Percentiles rank a stretch among this genome's conserved stretches.
Evolutionary conservation across 257 asterid genomes (phyloP).

Genomic region (Solanum tarijense): DNA sequence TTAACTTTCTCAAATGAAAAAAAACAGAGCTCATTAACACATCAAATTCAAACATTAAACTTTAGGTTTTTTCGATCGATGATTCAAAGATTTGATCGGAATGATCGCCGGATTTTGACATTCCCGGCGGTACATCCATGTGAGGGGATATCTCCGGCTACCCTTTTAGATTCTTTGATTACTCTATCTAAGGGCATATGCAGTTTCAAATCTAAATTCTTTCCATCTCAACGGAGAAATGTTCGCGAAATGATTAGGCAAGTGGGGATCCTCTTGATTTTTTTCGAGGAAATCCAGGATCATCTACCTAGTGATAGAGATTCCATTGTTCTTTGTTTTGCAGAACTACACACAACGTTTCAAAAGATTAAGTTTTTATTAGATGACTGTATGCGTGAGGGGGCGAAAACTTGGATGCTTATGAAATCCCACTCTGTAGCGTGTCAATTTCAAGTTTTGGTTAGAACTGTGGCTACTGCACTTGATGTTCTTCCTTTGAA

Average conservation of each 20-base stretch:
- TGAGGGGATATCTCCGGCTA: conserved; percentile 42
- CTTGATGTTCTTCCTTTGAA: conserved; percentile 50
- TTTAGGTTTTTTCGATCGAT: background rate
- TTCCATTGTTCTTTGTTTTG: conserved; percentile 38
- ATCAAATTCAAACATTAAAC: background rate
- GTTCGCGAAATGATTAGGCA: conserved; percentile 56
- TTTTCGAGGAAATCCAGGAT: conserved; percentile 50
- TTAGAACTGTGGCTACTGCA: conserved; percentile 45
- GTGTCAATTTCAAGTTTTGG: conserved; percentile 30
- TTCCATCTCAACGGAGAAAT: conserved; percentile 36
- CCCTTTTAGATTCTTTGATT: conserved; percentile 47
- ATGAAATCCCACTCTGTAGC: conserved; percentile 48
- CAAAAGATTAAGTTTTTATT: conserved; percentile 44
- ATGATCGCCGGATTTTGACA: conserved; percentile 53
- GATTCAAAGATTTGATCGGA: conserved; percentile 26
- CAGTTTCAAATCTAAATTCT: conserved; percentile 20
- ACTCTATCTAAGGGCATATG: conserved; percentile 28
- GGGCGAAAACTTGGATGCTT: conserved; percentile 36
- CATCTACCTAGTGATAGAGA: conserved; percentile 1
- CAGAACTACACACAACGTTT: conserved; percentile 57
- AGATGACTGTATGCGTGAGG: conserved; percentile 55
- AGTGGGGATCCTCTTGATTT: conserved; percentile 40
- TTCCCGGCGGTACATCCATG: conserved; percentile 71
- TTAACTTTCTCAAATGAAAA: background rate
- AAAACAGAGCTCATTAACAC: background rate